Base-by-base conservation (phyloP, 2,329 filamentous ascomycete genomes). In the Aspergillus uvarum region DNA sequence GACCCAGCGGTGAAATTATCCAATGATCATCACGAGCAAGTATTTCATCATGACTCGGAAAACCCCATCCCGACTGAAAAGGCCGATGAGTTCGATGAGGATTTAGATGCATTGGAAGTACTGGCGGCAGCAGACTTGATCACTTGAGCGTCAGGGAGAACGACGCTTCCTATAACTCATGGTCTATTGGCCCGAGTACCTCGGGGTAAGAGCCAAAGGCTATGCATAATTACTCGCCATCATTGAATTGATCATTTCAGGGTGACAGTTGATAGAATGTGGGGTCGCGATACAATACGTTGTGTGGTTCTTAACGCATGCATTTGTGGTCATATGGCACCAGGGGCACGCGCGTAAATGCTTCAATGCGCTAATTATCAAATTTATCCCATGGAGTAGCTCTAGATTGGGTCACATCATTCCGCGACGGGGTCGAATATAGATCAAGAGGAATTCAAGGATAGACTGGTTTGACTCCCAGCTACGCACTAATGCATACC, bases 81-180 rank as follows among this genome's bases (percentile, higher is more conserved):
- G 44, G 69, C 70, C 22, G 74, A 73, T 54, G 75, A 77, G 32
- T 78, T 77, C 63, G 77, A 79, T 35, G 73, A 75, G 47, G 79
- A 80, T 61, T 70, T 75, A 19, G 79, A 79, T 55, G 76, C 76
- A 22, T 63, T 79, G 29, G 76, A 79, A 59, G 75, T 74, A 51
- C 65, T 80, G 38, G 72, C 71, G 35, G 74, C 72, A 48, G 70
- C 70, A 51, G 69, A 72, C 35, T 59, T 59, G 42, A 42, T 58
- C 5, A 29, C 21, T n/a, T 47, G 56, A 47, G 11, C 47, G 22
- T 22, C 31, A 48, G 47, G 29, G 4, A 42, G 29, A 10, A 22
- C 5, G 10, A 6, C 24, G 6, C 3, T 7, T 14, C 16, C 19
- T 44, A 5, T 11, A 54, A 6, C 22, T 26, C 24, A 26, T 47